Conservation (phyloP, 768 basidiomycete species). For the Suillus plorans region DNA sequence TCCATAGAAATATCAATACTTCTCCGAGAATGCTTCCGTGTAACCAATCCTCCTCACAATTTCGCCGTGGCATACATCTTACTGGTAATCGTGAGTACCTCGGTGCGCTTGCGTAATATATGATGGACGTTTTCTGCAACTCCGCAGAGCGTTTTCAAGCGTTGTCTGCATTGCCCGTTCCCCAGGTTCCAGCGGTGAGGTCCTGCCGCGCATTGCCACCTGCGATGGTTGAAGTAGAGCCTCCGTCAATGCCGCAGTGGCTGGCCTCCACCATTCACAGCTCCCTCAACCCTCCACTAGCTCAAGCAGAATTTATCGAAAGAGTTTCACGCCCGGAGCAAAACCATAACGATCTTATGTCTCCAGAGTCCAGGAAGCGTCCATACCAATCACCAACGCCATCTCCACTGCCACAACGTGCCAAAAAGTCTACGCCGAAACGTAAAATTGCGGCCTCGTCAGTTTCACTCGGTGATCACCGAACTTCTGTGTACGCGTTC, state of each 20-base stretch:
- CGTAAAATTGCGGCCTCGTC: neutral
- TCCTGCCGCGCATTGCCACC: neutral
- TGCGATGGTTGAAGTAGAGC: neutral
- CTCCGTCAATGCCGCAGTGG: constrained; percentile 7
- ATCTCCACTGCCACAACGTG: constrained; percentile 6
- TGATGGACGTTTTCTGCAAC: neutral
- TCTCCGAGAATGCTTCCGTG: neutral
- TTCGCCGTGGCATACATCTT: neutral
- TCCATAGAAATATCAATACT: neutral
- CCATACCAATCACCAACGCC: neutral
- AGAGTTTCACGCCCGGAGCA: constrained; percentile 1
- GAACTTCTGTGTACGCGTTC: constrained; percentile 20
- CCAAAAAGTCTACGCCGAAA: constrained; percentile 6
- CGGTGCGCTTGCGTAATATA: neutral
- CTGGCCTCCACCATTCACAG: constrained; percentile 5
- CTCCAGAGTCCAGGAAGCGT: neutral
- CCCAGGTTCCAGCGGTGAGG: neutral
- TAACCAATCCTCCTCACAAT: neutral
- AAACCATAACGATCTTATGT: neutral
- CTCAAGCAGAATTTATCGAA: neutral
- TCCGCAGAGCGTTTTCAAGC: neutral
- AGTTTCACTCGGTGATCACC: neutral
- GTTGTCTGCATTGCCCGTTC: too few species aligned
- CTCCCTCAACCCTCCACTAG: neutral
- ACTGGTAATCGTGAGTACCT: neutral